Percentiles rank a stretch among this genome's conserved stretches.
phyloP scores from a whole-genome alignment of 2,329 filamentous ascomycete genomes.

The Aspergillus pseudonomiae region DNA sequence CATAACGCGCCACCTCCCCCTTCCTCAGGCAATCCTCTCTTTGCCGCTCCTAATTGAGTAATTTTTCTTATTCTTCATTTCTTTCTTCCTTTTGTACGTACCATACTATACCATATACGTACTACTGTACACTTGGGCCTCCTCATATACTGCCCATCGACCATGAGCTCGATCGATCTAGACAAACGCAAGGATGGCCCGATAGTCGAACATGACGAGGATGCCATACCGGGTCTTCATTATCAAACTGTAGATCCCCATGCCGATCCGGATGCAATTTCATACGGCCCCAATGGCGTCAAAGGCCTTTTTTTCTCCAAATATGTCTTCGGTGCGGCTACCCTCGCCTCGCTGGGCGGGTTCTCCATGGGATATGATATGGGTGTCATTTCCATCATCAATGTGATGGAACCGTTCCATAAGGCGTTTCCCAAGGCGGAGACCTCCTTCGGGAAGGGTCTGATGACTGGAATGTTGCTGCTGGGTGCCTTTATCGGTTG shows the following conservation, averaged over 20 bases:
- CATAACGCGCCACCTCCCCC: background rate
- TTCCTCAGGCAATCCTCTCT: background rate
- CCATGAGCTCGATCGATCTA: background rate
- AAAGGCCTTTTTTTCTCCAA: slow-evolving; percentile 37
- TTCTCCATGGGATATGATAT: slow-evolving; percentile 50
- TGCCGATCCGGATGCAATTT: background rate
- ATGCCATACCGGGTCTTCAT: background rate
- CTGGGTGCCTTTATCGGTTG: slow-evolving; percentile 35
- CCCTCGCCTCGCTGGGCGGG: slow-evolving; percentile 45
- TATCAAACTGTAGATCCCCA: background rate
- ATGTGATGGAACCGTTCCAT: slow-evolving; percentile 52
- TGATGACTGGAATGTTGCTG: slow-evolving; percentile 51
- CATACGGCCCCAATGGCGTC: slow-evolving; percentile 35
- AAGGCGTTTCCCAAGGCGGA: slow-evolving; percentile 39
- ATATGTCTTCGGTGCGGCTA: slow-evolving; percentile 46
- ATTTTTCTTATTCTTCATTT: background rate
- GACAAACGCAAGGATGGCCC: slow-evolving; percentile 1
- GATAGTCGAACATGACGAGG: background rate
- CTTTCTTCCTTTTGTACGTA: background rate
- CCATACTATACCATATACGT: background rate
- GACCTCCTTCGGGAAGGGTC: slow-evolving; percentile 41
- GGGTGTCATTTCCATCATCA: slow-evolving; percentile 49
- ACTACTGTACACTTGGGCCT: background rate
- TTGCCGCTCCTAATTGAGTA: background rate
- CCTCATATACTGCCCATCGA: background rate